Evolutionary conservation across 208 protist genomes (phyloP), one percentile per base, ranked within the genome.

Genomic region (Acanthamoeba divionensis): DNA sequence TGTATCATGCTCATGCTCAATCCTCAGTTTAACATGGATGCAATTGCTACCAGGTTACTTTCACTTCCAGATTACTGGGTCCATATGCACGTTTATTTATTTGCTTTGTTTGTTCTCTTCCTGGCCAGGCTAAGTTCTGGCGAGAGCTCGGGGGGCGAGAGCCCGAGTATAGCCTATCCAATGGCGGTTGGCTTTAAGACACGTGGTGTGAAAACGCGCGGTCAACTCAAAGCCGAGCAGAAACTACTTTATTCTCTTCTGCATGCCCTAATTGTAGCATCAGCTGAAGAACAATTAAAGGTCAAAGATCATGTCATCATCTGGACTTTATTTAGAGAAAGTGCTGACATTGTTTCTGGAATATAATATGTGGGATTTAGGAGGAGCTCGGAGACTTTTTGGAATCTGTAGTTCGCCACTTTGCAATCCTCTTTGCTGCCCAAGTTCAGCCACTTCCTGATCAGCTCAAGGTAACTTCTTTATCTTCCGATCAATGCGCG

Each of bases 301-400:
- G 31, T 44, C 1, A 13, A 15, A 31, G 18, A 0, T 80, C n/a
- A n/a, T n/a, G n/a, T n/a, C n/a, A n/a, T n/a, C 65, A 90, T 45
- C 57, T 90, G 38, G 55, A 48, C 60, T 90, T n/a, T 75, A 57
- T 85, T 90, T 90, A 44, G n/a, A 77, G 66, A 26, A 77, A 44
- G 24, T 63, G n/a, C 24, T 63, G n/a, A 63, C 26, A 31, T 5
- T 5, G 24, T 63, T 63, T 63, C 24, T 29, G 24, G 26, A 63
- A 63, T 31, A 60, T 29, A 24, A 31, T 31, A 63, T 5, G 55
- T 7, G 21, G 31, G 54, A n/a, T 29, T 29, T 41, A 69, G 63
- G 63, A 62, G 50, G 71, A 82, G 21, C 12, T 63, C 12, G 33
- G 47, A 0, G n/a, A 15, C 0, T 82, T 82, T 26, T 38, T 63